Percentiles rank a stretch among this genome's conserved stretches.
These are phyloP conservation scores for Oryza brachyantha DNA, from an alignment of 176 grass and related monocot genomes.

Conservation along the genomic window DNA sequence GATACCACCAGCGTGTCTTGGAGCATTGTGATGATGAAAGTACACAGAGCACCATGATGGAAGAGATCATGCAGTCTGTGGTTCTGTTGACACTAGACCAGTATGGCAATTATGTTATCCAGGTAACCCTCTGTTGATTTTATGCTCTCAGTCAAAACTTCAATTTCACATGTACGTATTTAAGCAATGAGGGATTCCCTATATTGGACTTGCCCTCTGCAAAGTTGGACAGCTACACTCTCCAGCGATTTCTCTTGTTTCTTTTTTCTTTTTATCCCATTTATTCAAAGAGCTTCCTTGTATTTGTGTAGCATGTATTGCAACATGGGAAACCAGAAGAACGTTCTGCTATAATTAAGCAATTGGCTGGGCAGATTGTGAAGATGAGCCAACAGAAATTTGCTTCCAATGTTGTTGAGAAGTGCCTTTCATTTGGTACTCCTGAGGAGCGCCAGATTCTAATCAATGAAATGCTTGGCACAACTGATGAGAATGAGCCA, in stretches of 20 bases:
- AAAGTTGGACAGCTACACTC: background rate
- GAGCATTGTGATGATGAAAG: conserved; percentile 85
- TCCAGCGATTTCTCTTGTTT: background rate
- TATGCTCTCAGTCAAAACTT: conserved; percentile 15
- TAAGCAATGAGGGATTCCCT: background rate
- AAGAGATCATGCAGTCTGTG: conserved; percentile 88
- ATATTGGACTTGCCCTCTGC: background rate
- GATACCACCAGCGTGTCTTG: conserved; percentile 72
- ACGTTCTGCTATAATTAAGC: conserved; percentile 66
- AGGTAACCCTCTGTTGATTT: conserved; percentile 46
- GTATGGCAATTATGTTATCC: conserved; percentile 99
- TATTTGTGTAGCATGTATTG: conserved; percentile 80
- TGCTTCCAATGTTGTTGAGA: conserved; percentile 95
- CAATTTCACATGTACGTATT: background rate
- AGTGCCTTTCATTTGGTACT: conserved; percentile 81
- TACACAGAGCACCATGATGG: conserved; percentile 91
- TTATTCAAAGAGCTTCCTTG: background rate
- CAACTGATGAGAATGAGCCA: conserved; percentile 95
- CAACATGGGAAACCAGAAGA: conserved; percentile 83
- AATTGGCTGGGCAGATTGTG: conserved; percentile 89
- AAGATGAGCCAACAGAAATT: conserved; percentile 99
- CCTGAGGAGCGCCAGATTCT: conserved; percentile 75
- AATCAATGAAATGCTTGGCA: conserved; percentile 92
- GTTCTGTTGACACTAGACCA: conserved; percentile 81
- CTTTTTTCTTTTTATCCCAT: background rate